phyloP scores from a whole-genome alignment of 2,329 filamentous ascomycete species.

The Phaeosphaeriaceae sp. region DNA sequence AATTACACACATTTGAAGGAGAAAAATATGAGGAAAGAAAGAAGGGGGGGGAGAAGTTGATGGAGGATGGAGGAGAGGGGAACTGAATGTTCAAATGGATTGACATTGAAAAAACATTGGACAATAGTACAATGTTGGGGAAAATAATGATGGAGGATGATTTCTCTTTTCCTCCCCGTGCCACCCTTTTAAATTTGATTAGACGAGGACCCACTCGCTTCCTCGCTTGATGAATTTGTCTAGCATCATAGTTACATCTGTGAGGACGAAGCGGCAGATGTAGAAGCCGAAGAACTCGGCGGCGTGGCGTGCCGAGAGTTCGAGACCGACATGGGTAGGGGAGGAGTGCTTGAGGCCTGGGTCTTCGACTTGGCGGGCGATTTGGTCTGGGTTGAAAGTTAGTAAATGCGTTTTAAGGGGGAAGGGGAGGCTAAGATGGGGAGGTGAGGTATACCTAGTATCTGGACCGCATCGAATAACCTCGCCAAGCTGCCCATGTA shows the following conservation, averaged over 20 bases:
- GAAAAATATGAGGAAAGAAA: background rate
- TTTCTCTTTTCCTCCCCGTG: background rate
- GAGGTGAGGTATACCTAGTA: slow-evolving; percentile 71
- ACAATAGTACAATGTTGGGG: no score
- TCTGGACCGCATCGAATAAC: slow-evolving; percentile 90
- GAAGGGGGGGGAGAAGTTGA: background rate
- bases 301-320: slow-evolving; percentile 89
- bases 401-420: slow-evolving; percentile 1
- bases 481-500: slow-evolving; percentile 92
- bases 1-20: background rate
- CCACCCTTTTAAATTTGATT: background rate
- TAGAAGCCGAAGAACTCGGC: slow-evolving; percentile 99
- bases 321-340: slow-evolving; percentile 92
- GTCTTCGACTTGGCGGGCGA: slow-evolving; percentile 94
- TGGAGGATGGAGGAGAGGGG: background rate
- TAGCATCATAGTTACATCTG: slow-evolving; percentile 81
- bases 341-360: slow-evolving; percentile 90
- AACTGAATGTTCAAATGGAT: background rate
- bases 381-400: slow-evolving; percentile 71
- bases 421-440: no score
- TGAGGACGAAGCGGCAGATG: slow-evolving; percentile 90
- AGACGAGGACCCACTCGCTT: slow-evolving; percentile 86
- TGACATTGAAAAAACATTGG: no score
- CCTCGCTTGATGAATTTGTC: slow-evolving; percentile 98
- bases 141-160: no score